Evolutionary conservation across 345 rosid genomes (phyloP).

Genomic region (Salix caprea): DNA sequence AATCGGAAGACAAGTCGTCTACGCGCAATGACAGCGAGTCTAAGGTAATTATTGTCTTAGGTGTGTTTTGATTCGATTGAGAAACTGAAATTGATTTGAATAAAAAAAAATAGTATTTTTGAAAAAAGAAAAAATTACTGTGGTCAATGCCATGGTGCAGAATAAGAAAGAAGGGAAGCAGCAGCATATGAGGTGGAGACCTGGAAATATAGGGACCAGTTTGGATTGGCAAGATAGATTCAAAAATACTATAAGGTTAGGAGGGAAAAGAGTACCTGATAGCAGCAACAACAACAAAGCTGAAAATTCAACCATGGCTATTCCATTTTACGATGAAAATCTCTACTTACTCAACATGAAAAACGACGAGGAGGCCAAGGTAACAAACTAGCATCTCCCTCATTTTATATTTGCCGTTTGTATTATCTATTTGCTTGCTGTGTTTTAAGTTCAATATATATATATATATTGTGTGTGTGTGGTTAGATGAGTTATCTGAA

Average conservation of each 20-base stretch:
- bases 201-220: slow-evolving; percentile 50
- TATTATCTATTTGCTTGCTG: too few species aligned
- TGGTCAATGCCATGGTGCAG: slow-evolving; percentile 30
- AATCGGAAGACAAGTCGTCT: slow-evolving; percentile 13
- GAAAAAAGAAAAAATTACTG: not conserved
- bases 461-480: too few species aligned
- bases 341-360: slow-evolving; percentile 52
- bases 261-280: slow-evolving; percentile 67
- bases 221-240: slow-evolving; percentile 86
- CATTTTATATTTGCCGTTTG: too few species aligned
- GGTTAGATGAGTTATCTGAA: too few species aligned
- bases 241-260: slow-evolving; percentile 51
- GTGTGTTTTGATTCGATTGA: not conserved
- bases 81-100: not conserved
- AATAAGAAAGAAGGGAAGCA: slow-evolving; percentile 49
- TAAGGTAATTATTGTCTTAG: slow-evolving; percentile 37
- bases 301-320: slow-evolving; percentile 61
- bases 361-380: slow-evolving; percentile 82
- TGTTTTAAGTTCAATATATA: too few species aligned
- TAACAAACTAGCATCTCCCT: slow-evolving; percentile 10
- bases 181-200: slow-evolving; percentile 56
- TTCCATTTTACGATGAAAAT: slow-evolving; percentile 66
- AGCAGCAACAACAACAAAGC: slow-evolving; percentile 40
- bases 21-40: slow-evolving; percentile 32
- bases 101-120: too few species aligned